A percentile compares a stretch with the other conserved stretches of the same genome.
Conservation (phyloP, 2,329 filamentous ascomycete genomes). For the Trichoderma cornu-damae region DNA sequence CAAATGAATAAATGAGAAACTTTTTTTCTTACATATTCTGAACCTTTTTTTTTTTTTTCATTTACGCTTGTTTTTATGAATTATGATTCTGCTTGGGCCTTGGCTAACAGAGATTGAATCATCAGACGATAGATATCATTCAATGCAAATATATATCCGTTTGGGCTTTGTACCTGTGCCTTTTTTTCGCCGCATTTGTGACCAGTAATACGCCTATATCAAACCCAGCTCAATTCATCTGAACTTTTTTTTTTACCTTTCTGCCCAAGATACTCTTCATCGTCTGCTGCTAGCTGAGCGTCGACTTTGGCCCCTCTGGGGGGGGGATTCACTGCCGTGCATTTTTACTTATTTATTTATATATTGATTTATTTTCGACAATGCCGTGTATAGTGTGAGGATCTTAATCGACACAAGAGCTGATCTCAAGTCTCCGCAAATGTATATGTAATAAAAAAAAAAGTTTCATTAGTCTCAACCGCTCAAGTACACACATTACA, state of each 20-base stretch:
- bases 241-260: conserved; percentile 52
- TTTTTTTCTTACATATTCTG: conserved; percentile 99
- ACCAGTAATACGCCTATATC: not conserved
- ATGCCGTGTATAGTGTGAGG: conserved; percentile 23
- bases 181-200: not conserved
- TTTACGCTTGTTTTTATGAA: conserved; percentile 24
- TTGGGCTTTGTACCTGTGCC: not conserved
- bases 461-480: not conserved
- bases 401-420: not conserved
- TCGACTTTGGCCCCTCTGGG: conserved; percentile 68
- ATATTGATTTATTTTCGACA: conserved; percentile 55
- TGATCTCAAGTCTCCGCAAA: not conserved
- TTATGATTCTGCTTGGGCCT: not conserved
- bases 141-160: not conserved
- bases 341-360: no score
- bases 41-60: conserved; percentile 34
- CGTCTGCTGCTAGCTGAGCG: conserved; percentile 61
- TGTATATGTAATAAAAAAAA: not conserved
- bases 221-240: not conserved
- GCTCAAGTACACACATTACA: not conserved
- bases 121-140: not conserved
- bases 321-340: conserved; percentile 71
- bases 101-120: conserved; percentile 12
- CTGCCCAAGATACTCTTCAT: conserved; percentile 57
- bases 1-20: conserved; percentile 80